Base-by-base conservation (phyloP, 2,329 filamentous ascomycete species). In the Bipolaris bicolor region DNA sequence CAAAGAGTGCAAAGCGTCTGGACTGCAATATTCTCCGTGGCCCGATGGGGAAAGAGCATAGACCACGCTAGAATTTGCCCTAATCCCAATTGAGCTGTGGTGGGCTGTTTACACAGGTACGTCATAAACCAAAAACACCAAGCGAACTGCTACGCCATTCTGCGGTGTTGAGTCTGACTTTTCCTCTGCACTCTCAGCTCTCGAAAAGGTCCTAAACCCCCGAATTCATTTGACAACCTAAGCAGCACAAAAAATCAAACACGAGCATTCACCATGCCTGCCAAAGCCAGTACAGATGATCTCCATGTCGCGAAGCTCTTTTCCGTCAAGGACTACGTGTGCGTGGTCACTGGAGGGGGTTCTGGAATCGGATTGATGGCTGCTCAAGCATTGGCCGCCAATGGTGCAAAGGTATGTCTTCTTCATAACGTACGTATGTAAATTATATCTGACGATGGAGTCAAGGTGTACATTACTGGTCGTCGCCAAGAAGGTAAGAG, bases 311-410 rank as follows among this genome's bases (percentile, higher is more conserved):
- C 78, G 59, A 82, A 81, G 64, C 78, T 87, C 9, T 86, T 86
- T 76, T 78, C 78, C 34, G 81, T 86, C 56, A 80, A 83, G 51
- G 78, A 77, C 62, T 83, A 82, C 67, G 83, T 86, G 33, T 84
- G 82, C 52, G 78, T 88, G 1, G 73, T 88, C 43, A 87, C 87
- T 2, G 86, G 86, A 49, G 86, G 60, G 9, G 67, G 84, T 13
- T 67, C 81, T n/a, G 87, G 87, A 18, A 89, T 90, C 58, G 87
- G 87, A 0, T 76, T 89, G 15, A 89, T 88, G 86, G 81, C 82
- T 48, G 78, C 83, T 0, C 83, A 86, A 70, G 80, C 82, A 2
- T 78, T 87, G 3, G 83, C 84, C 5, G 83, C 83, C 37, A 87
- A 87, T 65, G 81, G 84, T 18, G 84, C 84, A 15, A 86, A 84